Evolutionary conservation across 495 filamentous ascomycete species (phyloP), one percentile per base, ranked within the genome.

Genomic region (Aspergillus coremiiformis): DNA sequence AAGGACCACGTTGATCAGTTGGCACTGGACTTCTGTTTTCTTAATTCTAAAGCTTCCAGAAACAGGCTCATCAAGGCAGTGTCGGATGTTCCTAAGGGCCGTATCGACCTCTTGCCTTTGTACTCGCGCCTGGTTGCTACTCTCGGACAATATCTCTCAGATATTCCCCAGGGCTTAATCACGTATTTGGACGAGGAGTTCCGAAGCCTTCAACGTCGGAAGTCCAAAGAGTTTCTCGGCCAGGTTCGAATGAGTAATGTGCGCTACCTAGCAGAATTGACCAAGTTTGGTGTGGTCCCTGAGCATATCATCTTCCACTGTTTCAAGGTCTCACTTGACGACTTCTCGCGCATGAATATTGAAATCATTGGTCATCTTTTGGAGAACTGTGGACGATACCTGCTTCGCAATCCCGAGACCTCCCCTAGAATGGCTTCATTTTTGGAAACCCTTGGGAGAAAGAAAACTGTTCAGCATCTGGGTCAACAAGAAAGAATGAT

Each of bases 221-320:
- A 99, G 66, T 87, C 92, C 35, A 99, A 99, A 69, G 93, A 99
- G 56, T 95, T 95, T 57, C 72, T 99, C 7, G 91, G 90, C 1
- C 92, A 95, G 67, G 90, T 96, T 41, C 85, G 93, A 42, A 87
- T 91, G 59, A 82, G 86, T 68, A 99, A 99, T 67, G 89, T 96
- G 46, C 89, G 93, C 6, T 99, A 99, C 61, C 81, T 99, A 47
- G 93, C 93, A 8, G 93, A 99, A 66, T 70, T 99, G 63, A 96
- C 93, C 44, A 99, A 99, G 60, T 99, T 97, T 63, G 92, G 93
- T 35, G 89, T 97, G 23, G 91, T 99, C 19, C 94, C 93, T 8
- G 92, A 99, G 67, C 93, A 99, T 65, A 91, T 97, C 57, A 93
- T 97, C 51, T 99, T 99, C 69, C 94, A 99, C 59, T 97, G 92